Evolutionary conservation across 768 basidiomycete species (phyloP).

Genomic region (Suillus paluster): DNA sequence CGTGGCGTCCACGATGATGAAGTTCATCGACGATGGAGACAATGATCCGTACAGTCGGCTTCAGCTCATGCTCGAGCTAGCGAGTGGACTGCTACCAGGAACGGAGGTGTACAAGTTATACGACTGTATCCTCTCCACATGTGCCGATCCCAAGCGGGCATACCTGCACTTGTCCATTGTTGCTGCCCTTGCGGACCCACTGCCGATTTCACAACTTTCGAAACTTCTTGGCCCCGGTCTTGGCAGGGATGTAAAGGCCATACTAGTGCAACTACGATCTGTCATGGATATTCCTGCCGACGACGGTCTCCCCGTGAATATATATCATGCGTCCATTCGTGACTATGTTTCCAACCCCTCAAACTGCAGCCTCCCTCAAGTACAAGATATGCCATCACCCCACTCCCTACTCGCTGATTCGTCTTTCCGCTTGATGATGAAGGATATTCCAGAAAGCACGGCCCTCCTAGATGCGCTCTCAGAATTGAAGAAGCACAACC

Average conservation of each 20-base stretch:
- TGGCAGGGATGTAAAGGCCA: background rate
- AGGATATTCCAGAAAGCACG: background rate
- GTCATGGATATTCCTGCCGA: background rate
- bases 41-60: background rate
- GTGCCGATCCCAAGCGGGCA: background rate
- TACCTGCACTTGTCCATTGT: background rate
- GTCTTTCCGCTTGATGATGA: background rate
- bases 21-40: background rate
- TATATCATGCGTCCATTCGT: background rate
- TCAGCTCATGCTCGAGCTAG: background rate
- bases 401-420: background rate
- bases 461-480: background rate
- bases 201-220: background rate
- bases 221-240: background rate
- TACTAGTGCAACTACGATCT: background rate
- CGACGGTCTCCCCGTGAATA: background rate
- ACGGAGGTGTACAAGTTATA: background rate
- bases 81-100: background rate
- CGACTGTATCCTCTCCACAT: background rate
- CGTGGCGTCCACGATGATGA: background rate
- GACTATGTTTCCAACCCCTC: background rate
- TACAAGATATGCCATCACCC: background rate
- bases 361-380: background rate
- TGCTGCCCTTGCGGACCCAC: background rate
- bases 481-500: background rate